Evolutionary conservation across 768 basidiomycete genomes (phyloP).

Genomic region (Crassisporium funariophilum): DNA sequence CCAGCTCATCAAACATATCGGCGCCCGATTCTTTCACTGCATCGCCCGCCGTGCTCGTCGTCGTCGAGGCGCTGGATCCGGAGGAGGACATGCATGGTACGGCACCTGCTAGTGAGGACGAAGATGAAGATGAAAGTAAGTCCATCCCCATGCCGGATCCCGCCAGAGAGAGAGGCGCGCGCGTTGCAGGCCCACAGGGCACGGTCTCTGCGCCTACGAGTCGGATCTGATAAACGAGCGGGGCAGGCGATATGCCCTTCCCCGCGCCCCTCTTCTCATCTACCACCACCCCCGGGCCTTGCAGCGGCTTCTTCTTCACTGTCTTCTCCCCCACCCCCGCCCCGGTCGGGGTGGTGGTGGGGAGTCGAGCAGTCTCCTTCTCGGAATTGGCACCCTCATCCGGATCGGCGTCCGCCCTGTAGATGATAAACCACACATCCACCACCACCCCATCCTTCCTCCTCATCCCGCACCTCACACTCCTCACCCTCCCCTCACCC

Average conservation of each 20-base stretch:
- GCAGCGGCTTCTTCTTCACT: not conserved
- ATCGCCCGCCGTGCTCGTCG: not conserved
- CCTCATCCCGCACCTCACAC: slow-evolving; percentile 37
- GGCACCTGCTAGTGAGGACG: slow-evolving; percentile 14
- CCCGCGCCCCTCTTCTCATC: slow-evolving; percentile 4
- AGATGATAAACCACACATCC: slow-evolving; percentile 30
- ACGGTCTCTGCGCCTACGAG: slow-evolving; percentile 25
- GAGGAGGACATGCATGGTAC: slow-evolving; percentile 1
- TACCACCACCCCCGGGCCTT: not conserved
- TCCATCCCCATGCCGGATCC: not conserved
- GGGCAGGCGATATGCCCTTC: slow-evolving; percentile 33
- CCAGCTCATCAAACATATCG: slow-evolving; percentile 75
- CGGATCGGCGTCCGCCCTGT: slow-evolving; percentile 25
- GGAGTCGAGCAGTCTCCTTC: no score
- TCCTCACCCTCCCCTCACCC: slow-evolving; percentile 20
- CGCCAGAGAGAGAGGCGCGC: not conserved
- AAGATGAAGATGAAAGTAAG: slow-evolving; percentile 8
- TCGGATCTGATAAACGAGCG: slow-evolving; percentile 41
- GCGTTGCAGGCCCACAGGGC: slow-evolving; percentile 7
- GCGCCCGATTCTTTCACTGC: slow-evolving; percentile 2
- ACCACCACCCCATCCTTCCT: slow-evolving; percentile 36
- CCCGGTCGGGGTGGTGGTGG: no score
- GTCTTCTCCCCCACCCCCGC: slow-evolving; percentile 16
- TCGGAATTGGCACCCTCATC: no score
- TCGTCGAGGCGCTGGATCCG: not conserved